A percentile compares a stretch with the other conserved stretches of the same genome.
phyloP scores from a whole-genome alignment of 108 stramenopile species.

The Thalassiosira profunda region DNA sequence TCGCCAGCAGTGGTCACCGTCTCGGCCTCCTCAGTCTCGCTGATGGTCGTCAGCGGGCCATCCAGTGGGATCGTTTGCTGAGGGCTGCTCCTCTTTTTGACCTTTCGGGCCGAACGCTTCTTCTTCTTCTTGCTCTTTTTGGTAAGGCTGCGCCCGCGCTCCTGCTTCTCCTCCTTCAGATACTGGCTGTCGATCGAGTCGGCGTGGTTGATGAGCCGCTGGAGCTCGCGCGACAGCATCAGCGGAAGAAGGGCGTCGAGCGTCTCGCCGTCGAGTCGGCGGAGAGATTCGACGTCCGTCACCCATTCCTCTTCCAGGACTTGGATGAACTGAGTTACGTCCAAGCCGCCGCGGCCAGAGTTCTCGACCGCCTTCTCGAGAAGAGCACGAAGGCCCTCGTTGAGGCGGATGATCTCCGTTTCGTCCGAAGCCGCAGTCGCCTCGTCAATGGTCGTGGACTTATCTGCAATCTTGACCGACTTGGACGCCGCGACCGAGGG shows the following conservation, averaged over 20 bases:
- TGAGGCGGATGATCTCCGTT: too few species aligned
- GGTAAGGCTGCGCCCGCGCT: slow-evolving; percentile 1
- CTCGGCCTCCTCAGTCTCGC: slow-evolving; percentile 16
- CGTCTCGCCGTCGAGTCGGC: slow-evolving; percentile 40
- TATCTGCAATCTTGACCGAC: background rate
- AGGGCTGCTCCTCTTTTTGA: slow-evolving; percentile 10
- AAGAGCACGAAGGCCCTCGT: slow-evolving; percentile 26
- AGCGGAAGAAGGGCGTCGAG: slow-evolving; percentile 43
- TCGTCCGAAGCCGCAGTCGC: background rate
- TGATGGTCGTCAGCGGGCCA: slow-evolving; percentile 11
- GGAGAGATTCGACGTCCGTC: slow-evolving; percentile 47
- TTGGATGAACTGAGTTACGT: slow-evolving; percentile 29
- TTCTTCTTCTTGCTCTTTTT: slow-evolving; percentile 24
- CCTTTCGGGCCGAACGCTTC: slow-evolving; percentile 26
- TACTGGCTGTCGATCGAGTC: slow-evolving; percentile 45
- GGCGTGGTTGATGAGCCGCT: slow-evolving; percentile 36
- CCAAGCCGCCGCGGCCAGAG: slow-evolving; percentile 39
- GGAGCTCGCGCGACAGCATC: slow-evolving; percentile 46
- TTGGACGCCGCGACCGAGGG: too few species aligned
- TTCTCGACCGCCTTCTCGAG: slow-evolving; percentile 51
- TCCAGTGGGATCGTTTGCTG: background rate
- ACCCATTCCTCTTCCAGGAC: slow-evolving; percentile 53
- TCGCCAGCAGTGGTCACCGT: slow-evolving; percentile 2
- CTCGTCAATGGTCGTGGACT: slow-evolving; percentile 8
- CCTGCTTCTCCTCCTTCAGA: slow-evolving; percentile 18